Conservation (phyloP, 371 early-diverging fungal species). For the Mycotypha africana region DNA sequence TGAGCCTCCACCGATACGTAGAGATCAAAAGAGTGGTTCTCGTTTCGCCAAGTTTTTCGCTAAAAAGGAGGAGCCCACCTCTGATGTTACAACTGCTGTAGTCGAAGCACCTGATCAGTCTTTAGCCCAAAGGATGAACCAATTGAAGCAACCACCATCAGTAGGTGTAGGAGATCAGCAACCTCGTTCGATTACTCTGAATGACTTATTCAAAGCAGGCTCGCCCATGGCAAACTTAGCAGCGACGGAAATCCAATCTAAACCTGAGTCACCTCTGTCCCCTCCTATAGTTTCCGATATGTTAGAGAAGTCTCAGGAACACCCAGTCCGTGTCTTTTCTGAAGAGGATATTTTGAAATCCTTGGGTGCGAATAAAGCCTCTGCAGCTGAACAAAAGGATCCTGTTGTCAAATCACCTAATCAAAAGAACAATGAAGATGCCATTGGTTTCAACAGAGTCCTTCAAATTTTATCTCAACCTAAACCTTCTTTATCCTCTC, state of each 20-base stretch:
- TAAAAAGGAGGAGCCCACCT: constrained; percentile 31
- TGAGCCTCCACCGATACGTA: constrained; percentile 18
- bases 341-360: constrained; percentile 57
- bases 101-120: not conserved
- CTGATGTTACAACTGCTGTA: not conserved
- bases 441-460: constrained; percentile 55
- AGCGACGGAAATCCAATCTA: not conserved
- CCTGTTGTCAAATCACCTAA: no score
- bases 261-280: no score
- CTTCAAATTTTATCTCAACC: constrained; percentile 58
- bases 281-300: no score
- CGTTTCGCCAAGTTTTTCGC: constrained; percentile 65
- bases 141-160: not conserved
- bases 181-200: constrained; percentile 37
- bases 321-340: constrained; percentile 43
- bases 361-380: constrained; percentile 35
- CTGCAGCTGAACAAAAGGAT: constrained; percentile 7
- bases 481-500: constrained; percentile 12
- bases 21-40: constrained; percentile 42
- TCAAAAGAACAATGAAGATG: constrained; percentile 33
- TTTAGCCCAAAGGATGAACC: no score
- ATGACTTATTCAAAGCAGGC: constrained; percentile 47
- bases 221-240: not conserved
- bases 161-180: constrained; percentile 8
- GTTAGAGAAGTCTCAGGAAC: not conserved